A percentile compares a stretch with the other conserved stretches of the same genome.
These are phyloP conservation scores for Plantago ovata DNA, from an alignment of 257 asterid genomes.

Conservation along the genomic window DNA sequence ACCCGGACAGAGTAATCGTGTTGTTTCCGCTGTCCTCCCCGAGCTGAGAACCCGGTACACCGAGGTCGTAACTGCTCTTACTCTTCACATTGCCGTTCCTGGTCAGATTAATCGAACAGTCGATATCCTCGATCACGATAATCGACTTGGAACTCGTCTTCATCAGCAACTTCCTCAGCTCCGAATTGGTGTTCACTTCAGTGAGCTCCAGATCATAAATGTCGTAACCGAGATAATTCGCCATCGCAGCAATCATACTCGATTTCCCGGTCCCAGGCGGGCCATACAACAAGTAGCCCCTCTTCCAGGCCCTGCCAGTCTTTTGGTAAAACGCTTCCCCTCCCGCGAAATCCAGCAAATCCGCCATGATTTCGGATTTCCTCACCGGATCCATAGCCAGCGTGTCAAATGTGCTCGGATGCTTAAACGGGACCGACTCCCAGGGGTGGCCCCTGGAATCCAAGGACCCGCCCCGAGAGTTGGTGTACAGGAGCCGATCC, in stretches of 20 bases:
- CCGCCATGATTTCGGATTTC: conserved; percentile 39
- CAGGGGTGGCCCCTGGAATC: conserved; percentile 56
- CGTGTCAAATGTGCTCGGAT: conserved; percentile 52
- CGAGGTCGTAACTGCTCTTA: conserved; percentile 13
- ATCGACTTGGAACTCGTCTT: conserved; percentile 54
- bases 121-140: conserved; percentile 54
- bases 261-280: conserved; percentile 63
- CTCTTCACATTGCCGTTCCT: conserved; percentile 22
- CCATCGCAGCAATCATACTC: conserved; percentile 68
- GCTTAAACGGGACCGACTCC: conserved; percentile 63
- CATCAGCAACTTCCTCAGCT: conserved; percentile 47
- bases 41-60: background rate
- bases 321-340: conserved; percentile 53
- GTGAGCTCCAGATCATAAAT: conserved; percentile 52
- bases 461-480: conserved; percentile 53
- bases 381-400: conserved; percentile 46
- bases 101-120: conserved; percentile 44
- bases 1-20: conserved; percentile 80
- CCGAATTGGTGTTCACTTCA: conserved; percentile 50
- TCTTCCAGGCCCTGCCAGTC: conserved; percentile 59
- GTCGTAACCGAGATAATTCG: conserved; percentile 49
- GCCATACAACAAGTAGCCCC: conserved; percentile 49
- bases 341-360: conserved; percentile 42
- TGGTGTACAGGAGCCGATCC: conserved; percentile 51
- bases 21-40: conserved; percentile 41